phyloP scores from a whole-genome alignment of 2,329 filamentous ascomycete genomes.

The Microdochium paspali region DNA sequence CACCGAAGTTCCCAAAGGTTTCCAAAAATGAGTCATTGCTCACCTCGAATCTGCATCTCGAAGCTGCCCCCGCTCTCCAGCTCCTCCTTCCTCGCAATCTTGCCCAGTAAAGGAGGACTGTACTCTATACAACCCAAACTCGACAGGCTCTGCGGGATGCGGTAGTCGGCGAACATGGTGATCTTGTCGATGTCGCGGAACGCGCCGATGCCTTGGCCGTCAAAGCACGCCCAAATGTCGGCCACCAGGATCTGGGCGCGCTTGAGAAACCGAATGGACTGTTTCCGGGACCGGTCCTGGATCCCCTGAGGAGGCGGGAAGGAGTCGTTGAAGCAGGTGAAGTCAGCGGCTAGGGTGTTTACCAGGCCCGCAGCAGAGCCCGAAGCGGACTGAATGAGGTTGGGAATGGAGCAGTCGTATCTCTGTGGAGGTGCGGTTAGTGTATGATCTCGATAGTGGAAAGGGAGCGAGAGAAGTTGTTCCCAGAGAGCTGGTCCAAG shows the following conservation, averaged over 20 bases:
- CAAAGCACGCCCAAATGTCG: conserved; percentile 93
- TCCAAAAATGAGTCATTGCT: too few relatives aligned
- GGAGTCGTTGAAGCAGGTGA: conserved; percentile 80
- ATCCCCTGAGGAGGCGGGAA: conserved; percentile 19
- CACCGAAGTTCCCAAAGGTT: too few relatives aligned
- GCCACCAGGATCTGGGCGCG: conserved; percentile 93
- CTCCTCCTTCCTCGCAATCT: conserved; percentile 53
- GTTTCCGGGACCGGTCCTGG: conserved; percentile 42
- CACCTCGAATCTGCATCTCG: conserved; percentile 81
- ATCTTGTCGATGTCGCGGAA: conserved; percentile 91
- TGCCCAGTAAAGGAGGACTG: conserved; percentile 66
- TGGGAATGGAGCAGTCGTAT: conserved; percentile 65
- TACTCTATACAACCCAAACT: conserved; percentile 75
- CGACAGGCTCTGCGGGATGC: conserved; percentile 87
- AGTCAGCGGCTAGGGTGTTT: conserved; percentile 74
- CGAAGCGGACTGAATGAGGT: conserved; percentile 64
- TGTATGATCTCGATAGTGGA: too few relatives aligned
- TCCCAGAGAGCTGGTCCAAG: too few relatives aligned
- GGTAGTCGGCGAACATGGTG: conserved; percentile 98
- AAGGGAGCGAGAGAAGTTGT: too few relatives aligned
- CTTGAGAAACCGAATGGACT: conserved; percentile 76
- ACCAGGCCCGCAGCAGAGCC: conserved; percentile 77
- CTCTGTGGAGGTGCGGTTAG: conserved; percentile 36
- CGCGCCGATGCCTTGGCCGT: conserved; percentile 66
- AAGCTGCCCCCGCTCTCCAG: conserved; percentile 66